Base-by-base conservation (phyloP, 495 filamentous ascomycete genomes). In the Rostrohypoxylon terebratum region DNA sequence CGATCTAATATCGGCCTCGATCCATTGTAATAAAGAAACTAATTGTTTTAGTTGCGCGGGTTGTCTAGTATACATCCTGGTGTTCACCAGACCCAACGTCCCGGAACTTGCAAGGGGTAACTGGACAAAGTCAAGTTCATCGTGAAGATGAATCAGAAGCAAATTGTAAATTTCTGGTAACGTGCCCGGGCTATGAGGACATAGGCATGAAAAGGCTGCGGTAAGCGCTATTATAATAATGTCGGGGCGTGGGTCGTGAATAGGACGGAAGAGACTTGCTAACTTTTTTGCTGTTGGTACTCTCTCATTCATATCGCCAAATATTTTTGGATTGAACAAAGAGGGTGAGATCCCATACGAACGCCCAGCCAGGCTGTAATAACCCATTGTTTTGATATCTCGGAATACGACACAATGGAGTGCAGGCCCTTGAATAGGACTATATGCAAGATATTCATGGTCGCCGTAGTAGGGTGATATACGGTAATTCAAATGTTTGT, bases 171-270 rank as follows among this genome's bases (percentile, higher is more conserved):
- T 45, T 13, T 40, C 16, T 13, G 33, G n/a, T 25, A 13, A 38
- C 16, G n/a, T 2, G 7, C 18, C 6, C 9, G 38, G 21, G 4
- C 33, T 16, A 6, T 21, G 1, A 28, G 18, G 42, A 13, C 2
- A 4, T 9, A 55, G 33, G n/a, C 21, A 45, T 21, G 48, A 55
- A 47, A 65, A 65, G 2, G 62, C 62, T 5, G 62, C 38, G 1
- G 62, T 65, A 14, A 65, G 62, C 6, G 62, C 62, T 55, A 65
- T 45, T 55, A 65, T 45, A 14, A 65, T 55, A 10, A 65, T 55
- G 31, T 65, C 62, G 1, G 62, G 62, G 11, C 50, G 36, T 65
- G 45, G 18, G 11, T 55, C 38, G 28, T 21, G 44, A n/a, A 1
- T 2, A 3, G 59, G 45, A 14, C 62, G 38, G 38, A 65, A 65